Evolutionary conservation across 2,329 filamentous ascomycete species (phyloP), one percentile per base, ranked within the genome.

Genomic region (Beauveria pseudobassiana): DNA sequence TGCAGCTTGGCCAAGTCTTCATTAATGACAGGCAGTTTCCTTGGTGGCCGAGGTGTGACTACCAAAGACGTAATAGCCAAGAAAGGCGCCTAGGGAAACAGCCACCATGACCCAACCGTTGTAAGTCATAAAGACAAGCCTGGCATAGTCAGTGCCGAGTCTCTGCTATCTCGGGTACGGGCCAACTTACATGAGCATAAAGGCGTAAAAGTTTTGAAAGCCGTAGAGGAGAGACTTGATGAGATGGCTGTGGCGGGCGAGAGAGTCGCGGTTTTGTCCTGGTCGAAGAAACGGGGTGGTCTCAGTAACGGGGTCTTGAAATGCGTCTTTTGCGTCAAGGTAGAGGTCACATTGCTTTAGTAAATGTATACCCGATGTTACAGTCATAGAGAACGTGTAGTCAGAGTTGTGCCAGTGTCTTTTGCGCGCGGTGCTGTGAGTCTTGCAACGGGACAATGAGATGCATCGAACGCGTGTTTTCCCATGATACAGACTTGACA

Each of bases 71-170:
- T 96, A 72, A 72, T 96, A 97, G 49, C 95, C 95, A 50, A 96
- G 75, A 67, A 96, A 96, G 0, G 93, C 93, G 18, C 95, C 95
- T 10, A 96, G 78, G 0, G 89, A 89, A 18, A 98, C 93, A 3
- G 93, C 85, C 67, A 96, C 76, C 95, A 99, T 99, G 67, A 99
- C 87, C 87, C 90, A 96, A 62, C 95, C 95, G 70, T 99, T 99
- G 78, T 99, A 99, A n/a, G 95, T 99, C 95, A 99, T 99, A 77
- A 99, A 99, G 24, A 99, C 78, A 64, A 99, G 81, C 95, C 93
- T 98, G 63, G 7, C 8, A 12, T 7, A 16, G 26, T 60, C 26
- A 60, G 7, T 26, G 42, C n/a, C 40, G 7, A 6, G 6, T 20
- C 12, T 42, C 7, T 18, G 16, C 24, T 3, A 1, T 46, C 5